Evolutionary conservation across 257 asterid genomes (phyloP).

Genomic region (Nicotiana otophora): DNA sequence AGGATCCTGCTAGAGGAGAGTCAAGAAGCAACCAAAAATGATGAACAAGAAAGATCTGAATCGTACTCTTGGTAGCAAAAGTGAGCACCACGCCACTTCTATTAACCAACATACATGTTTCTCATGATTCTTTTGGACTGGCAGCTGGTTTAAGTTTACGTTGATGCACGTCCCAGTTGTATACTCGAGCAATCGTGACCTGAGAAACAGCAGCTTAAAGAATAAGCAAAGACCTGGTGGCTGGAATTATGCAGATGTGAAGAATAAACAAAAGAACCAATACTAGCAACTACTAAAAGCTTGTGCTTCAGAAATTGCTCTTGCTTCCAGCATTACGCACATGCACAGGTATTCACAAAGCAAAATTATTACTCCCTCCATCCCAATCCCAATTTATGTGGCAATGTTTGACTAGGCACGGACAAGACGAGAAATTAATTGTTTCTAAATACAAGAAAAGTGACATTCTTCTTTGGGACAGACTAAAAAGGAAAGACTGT

Average conservation of each 20-base stretch:
- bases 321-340: not conserved
- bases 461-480: too few species aligned
- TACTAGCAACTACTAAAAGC: not conserved
- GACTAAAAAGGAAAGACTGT: too few species aligned
- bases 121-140: constrained; percentile 34
- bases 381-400: too few species aligned
- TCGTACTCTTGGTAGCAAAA: constrained; percentile 14
- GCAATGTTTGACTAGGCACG: too few species aligned
- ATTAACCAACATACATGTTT: not conserved
- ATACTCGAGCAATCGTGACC: constrained; percentile 89
- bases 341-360: not conserved
- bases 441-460: too few species aligned
- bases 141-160: constrained; percentile 61
- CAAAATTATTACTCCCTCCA: not conserved
- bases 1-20: constrained; percentile 1
- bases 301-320: not conserved
- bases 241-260: not conserved
- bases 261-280: not conserved
- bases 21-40: not conserved
- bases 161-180: constrained; percentile 94
- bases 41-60: constrained; percentile 7
- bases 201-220: constrained; percentile 24
- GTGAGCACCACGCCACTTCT: not conserved
- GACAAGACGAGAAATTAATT: too few species aligned
- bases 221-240: not conserved